phyloP scores from a whole-genome alignment of 2,329 filamentous ascomycete species.

The Penicillium sp. region DNA sequence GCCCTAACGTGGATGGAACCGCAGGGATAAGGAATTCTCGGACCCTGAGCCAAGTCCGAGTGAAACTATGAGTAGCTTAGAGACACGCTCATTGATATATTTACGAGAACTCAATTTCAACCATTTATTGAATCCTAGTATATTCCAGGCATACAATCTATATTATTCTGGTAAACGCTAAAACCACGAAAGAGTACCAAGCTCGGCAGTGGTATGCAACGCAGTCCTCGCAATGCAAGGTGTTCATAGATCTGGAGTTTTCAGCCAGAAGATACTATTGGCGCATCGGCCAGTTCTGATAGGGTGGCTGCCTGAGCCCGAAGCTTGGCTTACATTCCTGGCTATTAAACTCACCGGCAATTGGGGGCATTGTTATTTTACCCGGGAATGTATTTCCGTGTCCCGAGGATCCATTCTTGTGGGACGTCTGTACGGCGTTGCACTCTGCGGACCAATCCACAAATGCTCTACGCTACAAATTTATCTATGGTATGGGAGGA shows the following conservation, averaged over 20 bases:
- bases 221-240: conserved; percentile 15
- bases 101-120: neutral
- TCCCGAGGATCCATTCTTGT: neutral
- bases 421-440: neutral
- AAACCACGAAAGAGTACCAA: too few species aligned
- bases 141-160: neutral
- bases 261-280: neutral
- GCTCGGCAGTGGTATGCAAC: conserved; percentile 12
- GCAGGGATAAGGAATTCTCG: neutral
- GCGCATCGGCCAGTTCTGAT: neutral
- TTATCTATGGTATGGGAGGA: neutral
- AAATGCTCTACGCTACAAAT: too few species aligned
- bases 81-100: neutral
- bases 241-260: conserved; percentile 10
- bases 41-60: neutral
- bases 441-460: neutral
- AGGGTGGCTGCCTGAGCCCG: neutral
- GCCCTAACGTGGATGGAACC: neutral
- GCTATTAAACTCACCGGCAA: neutral
- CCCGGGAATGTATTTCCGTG: neutral
- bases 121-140: neutral
- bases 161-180: neutral
- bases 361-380: neutral
- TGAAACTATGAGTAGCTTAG: neutral
- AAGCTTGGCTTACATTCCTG: conserved; percentile 17